Percentiles rank a stretch among this genome's conserved stretches.
These are phyloP conservation scores for Simplicillium aogashimaense DNA, from an alignment of 2,329 filamentous ascomycete genomes.

Conservation along the genomic window DNA sequence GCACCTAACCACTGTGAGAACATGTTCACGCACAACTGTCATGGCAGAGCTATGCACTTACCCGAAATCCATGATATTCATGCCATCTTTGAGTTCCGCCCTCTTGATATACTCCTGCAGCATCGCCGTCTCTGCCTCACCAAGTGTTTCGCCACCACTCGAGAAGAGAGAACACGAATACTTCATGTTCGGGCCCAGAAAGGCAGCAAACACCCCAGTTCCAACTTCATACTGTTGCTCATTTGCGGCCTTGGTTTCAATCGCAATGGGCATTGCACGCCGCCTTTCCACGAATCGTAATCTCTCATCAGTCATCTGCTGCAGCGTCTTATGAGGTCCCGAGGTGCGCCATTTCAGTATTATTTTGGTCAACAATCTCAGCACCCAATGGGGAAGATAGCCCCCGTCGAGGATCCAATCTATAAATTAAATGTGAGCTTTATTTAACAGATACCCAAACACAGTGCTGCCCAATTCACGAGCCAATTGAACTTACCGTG, in stretches of 20 bases:
- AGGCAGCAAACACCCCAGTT: slow-evolving; percentile 49
- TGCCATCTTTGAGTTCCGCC: slow-evolving; percentile 47
- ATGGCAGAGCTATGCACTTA: slow-evolving; percentile 23
- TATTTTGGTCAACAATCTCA: no score
- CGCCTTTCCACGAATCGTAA: no score
- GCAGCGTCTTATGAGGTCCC: no score
- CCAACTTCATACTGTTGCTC: slow-evolving; percentile 65
- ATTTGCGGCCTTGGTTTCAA: slow-evolving; percentile 56
- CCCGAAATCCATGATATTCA: slow-evolving; percentile 53
- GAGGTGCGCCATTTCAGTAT: no score
- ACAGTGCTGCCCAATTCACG: no score
- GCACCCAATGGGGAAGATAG: no score
- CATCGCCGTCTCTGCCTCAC: slow-evolving; percentile 57
- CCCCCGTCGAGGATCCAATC: no score
- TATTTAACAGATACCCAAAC: no score
- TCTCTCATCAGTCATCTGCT: no score
- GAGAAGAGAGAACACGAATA: slow-evolving; percentile 58
- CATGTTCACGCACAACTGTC: no score
- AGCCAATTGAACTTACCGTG: no score
- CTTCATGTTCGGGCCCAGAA: slow-evolving; percentile 61
- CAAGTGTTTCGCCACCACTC: slow-evolving; percentile 48
- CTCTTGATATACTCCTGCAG: slow-evolving; percentile 51
- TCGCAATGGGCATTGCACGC: slow-evolving; percentile 42
- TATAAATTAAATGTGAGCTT: no score
- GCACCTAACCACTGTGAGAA: slow-evolving; percentile 34